A percentile compares a stretch with the other conserved stretches of the same genome.
These are phyloP conservation scores for Puccinia sorghi DNA, from an alignment of 1,284 basidiomycete species.

Conservation along the genomic window DNA sequence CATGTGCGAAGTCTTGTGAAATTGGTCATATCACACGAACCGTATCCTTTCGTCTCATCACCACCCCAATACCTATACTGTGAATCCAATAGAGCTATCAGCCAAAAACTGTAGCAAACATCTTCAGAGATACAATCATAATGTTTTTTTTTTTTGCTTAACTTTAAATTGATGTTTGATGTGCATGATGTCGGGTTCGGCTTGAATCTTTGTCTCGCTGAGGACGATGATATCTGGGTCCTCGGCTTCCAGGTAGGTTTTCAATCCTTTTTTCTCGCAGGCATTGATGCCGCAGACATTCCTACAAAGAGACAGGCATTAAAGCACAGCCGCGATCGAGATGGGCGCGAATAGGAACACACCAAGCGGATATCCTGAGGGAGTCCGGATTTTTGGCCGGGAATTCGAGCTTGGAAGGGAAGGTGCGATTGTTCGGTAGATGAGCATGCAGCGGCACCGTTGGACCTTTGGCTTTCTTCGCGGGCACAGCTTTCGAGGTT, in stretches of 20 bases:
- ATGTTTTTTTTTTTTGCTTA: neutral
- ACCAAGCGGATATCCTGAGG: constrained; percentile 37
- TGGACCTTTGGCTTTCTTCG: constrained; percentile 41
- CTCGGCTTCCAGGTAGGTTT: constrained; percentile 40
- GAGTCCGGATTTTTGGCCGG: neutral
- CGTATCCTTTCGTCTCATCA: constrained; percentile 43
- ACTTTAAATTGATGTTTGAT: constrained; percentile 39
- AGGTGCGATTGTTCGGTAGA: constrained; percentile 26
- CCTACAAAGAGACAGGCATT: neutral
- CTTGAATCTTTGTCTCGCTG: constrained; percentile 45
- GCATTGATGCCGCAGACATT: constrained; percentile 46
- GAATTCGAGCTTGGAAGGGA: constrained; percentile 32
- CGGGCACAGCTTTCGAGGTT: neutral
- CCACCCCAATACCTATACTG: constrained; percentile 47
- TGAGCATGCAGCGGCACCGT: constrained; percentile 20
- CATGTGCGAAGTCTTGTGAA: neutral
- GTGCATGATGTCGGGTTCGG: constrained; percentile 38
- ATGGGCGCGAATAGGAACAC: neutral
- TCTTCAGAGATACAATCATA: neutral
- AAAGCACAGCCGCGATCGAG: no score
- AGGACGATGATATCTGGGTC: constrained; percentile 47
- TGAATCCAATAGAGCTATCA: neutral
- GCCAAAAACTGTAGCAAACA: neutral
- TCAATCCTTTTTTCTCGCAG: constrained; percentile 42
- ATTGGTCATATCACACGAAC: constrained; percentile 13